Evolutionary conservation across 257 asterid genomes (phyloP).

Genomic region (Coffea eugenioides): DNA sequence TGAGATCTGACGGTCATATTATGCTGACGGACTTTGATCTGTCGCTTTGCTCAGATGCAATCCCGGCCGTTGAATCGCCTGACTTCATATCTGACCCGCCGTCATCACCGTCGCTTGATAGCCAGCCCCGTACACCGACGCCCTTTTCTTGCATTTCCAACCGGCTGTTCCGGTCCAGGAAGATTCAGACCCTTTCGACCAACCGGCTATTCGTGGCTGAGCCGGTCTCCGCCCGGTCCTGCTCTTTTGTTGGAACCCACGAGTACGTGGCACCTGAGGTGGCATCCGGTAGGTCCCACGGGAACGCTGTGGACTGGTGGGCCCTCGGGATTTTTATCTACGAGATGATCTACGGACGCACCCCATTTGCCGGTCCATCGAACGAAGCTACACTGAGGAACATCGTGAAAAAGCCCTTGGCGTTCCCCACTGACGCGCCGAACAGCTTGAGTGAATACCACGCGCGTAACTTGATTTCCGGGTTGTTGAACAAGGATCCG

Average conservation of each 20-base stretch:
- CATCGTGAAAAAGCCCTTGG: constrained; percentile 46
- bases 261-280: constrained; percentile 98
- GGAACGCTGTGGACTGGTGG: constrained; percentile 96
- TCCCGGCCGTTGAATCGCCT: constrained; percentile 76
- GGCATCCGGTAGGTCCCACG: constrained; percentile 78
- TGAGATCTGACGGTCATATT: constrained; percentile 92
- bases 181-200: constrained; percentile 53
- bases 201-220: constrained; percentile 82
- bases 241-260: constrained; percentile 90
- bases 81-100: constrained; percentile 33
- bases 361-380: constrained; percentile 70
- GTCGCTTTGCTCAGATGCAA: constrained; percentile 75
- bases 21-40: constrained; percentile 89
- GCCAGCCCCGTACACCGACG: constrained; percentile 29
- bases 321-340: constrained; percentile 76
- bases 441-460: constrained; percentile 40
- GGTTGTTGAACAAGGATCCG: constrained; percentile 68
- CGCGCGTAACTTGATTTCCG: constrained; percentile 64
- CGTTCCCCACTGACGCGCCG: constrained; percentile 50
- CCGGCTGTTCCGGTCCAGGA: constrained; percentile 65
- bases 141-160: constrained; percentile 67
- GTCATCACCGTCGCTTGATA: constrained; percentile 24
- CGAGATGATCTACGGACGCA: constrained; percentile 84
- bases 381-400: constrained; percentile 63
- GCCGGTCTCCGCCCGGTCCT: constrained; percentile 76